Conservation (phyloP, 148 eudicot genomes). For the Cornus kousa region DNA sequence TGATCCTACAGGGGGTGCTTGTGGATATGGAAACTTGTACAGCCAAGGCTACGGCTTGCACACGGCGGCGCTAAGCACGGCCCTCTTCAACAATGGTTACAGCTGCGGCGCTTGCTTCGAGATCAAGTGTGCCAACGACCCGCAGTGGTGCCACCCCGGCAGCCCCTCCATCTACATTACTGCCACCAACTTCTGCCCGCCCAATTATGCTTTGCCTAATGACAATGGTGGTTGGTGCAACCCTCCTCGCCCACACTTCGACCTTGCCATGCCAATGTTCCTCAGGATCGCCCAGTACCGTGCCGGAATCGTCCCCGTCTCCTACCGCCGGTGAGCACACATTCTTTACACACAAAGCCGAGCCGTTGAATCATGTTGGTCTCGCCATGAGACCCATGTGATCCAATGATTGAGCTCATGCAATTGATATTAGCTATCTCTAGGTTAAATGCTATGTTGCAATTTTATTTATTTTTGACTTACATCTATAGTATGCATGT, state of each 20-base stretch:
- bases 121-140: constrained; percentile 25
- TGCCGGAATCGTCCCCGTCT: constrained; percentile 35
- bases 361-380: too few relatives aligned
- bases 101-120: constrained; percentile 41
- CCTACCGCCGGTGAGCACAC: constrained; percentile 25
- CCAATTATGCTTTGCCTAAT: constrained; percentile 26
- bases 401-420: too few relatives aligned
- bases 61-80: constrained; percentile 32
- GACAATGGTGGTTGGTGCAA: constrained; percentile 41
- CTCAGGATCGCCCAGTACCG: constrained; percentile 29
- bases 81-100: constrained; percentile 29
- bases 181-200: constrained; percentile 35
- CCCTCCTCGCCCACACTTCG: constrained; percentile 38
- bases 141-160: constrained; percentile 29
- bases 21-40: constrained; percentile 35
- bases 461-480: too few relatives aligned
- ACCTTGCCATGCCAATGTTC: constrained; percentile 41
- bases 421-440: too few relatives aligned
- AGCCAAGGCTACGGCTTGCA: constrained; percentile 37
- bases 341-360: too few relatives aligned
- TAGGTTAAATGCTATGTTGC: too few relatives aligned
- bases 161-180: constrained; percentile 33
- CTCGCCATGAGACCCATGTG: too few relatives aligned
- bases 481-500: too few relatives aligned
- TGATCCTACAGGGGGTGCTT: constrained; percentile 25